Evolutionary conservation across 2,329 filamentous ascomycete genomes (phyloP).

Genomic region (Apiospora kogelbergensis): DNA sequence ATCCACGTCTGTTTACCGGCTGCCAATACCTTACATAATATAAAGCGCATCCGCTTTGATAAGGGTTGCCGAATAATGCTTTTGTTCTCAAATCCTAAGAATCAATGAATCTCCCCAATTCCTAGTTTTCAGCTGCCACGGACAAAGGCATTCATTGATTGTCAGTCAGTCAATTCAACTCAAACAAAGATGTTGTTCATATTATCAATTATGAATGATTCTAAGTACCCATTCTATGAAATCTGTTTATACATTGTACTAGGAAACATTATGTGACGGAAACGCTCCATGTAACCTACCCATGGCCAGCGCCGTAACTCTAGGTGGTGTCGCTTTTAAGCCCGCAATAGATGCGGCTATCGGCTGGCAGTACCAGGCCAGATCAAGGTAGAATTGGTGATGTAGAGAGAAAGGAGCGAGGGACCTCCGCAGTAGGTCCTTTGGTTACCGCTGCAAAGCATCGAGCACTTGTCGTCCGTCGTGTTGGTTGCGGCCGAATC

Average conservation of each 20-base stretch:
- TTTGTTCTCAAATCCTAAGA: background rate
- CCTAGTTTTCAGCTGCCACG: background rate
- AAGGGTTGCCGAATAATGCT: background rate
- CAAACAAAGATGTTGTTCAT: background rate
- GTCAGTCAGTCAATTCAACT: background rate
- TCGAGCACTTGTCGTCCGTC: slow-evolving; percentile 1
- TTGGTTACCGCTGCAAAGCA: slow-evolving; percentile 1
- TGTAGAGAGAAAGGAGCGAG: slow-evolving; percentile 8
- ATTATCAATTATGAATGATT: background rate
- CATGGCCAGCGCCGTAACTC: background rate
- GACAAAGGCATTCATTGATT: background rate
- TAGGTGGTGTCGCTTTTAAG: background rate
- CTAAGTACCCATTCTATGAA: background rate
- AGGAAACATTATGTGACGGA: background rate
- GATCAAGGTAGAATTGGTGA: background rate
- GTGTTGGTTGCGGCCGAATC: background rate
- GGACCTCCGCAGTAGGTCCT: slow-evolving; percentile 5
- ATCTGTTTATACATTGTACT: background rate
- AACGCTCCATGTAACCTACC: background rate
- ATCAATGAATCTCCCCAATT: background rate
- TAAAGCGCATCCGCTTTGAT: background rate
- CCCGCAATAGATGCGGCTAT: background rate
- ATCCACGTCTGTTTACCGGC: background rate
- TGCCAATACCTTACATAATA: background rate
- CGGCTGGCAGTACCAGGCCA: background rate